Conservation (phyloP, 148 eudicot genomes). For the Diospyros kaki region DNA sequence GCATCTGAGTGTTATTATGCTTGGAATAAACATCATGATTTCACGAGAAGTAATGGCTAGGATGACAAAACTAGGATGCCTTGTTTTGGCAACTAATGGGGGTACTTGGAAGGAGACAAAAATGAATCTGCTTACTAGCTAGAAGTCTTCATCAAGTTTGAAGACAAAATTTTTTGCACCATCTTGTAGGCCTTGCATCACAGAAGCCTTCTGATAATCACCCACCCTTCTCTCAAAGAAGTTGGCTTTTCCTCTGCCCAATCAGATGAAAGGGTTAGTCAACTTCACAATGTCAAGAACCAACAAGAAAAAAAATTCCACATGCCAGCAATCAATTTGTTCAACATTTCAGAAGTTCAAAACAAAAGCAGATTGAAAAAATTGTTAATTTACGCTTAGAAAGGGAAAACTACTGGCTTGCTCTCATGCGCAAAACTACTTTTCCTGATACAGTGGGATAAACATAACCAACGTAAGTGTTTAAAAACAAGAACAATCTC, state of each 20-base stretch:
- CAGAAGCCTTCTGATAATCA: constrained; percentile 79
- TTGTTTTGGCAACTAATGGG: not conserved
- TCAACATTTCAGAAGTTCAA: not conserved
- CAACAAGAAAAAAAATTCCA: not conserved
- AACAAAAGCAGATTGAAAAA: not conserved
- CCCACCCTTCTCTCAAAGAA: constrained; percentile 82
- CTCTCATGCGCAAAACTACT: not conserved
- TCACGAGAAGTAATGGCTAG: not conserved
- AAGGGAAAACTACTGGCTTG: not conserved
- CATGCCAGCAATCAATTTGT: not conserved
- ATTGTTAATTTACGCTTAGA: not conserved
- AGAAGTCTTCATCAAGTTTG: constrained; percentile 78
- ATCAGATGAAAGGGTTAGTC: constrained; percentile 10
- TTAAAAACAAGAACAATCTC: not conserved
- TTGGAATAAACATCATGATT: not conserved
- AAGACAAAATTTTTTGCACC: constrained; percentile 50
- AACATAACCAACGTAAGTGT: not conserved
- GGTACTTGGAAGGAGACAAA: not conserved
- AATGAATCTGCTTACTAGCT: constrained; percentile 25
- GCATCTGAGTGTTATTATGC: too few relatives aligned
- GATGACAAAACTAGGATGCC: not conserved
- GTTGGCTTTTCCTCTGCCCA: constrained; percentile 69
- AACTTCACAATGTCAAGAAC: not conserved
- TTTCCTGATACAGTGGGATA: not conserved
- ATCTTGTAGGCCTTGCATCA: constrained; percentile 58